Base-by-base conservation (phyloP, 1,284 basidiomycete genomes). In the Tilletia horrida region DNA sequence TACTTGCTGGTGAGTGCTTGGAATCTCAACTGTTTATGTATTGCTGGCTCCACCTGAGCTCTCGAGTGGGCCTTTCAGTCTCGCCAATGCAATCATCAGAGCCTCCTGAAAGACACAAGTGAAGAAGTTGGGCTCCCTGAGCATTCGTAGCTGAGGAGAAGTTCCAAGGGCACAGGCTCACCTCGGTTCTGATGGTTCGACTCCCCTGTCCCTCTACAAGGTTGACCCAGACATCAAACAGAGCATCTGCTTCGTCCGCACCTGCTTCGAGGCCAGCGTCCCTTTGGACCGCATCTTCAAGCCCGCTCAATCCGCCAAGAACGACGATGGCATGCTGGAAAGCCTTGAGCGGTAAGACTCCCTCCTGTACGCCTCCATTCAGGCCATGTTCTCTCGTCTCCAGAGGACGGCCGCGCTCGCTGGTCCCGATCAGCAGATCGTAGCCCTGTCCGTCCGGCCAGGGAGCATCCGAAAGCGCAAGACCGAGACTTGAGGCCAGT, bases 221-320 rank as follows among this genome's bases (percentile, higher is more conserved):
- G 52, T 82, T 81, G 61, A 82, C 62, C 81, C 81, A 82, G 13
- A 72, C 67, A 65, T 82, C 81, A 31, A 81, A 82, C n/a, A 81
- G 67, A 31, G 75, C 65, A 27, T 67, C 64, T 0, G 81, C 79
- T 11, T 75, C 69, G 35, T 80, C 70, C 29, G 78, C 67, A 21
- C 69, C 71, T 45, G 81, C 59, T 31, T 73, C 67, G 42, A 81
- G 74, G 3, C 67, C 71, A 25, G 66, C 47, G 44, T 79, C 75
- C 31, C 69, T 62, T 55, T 82, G 81, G 35, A 76, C 72, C 0
- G 75, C 81, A 16, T 82, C 66, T 62, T 82, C 81, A 9, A 82
- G 63, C 0, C 81, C 81, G 40, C 73, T 74, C 0, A 82, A 63
- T 2, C 79, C 79, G 23, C 81, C 81, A 29, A 82, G 72, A 0